phyloP scores from a whole-genome alignment of 2,329 filamentous ascomycete species.

The Parascedosporium putredinis region DNA sequence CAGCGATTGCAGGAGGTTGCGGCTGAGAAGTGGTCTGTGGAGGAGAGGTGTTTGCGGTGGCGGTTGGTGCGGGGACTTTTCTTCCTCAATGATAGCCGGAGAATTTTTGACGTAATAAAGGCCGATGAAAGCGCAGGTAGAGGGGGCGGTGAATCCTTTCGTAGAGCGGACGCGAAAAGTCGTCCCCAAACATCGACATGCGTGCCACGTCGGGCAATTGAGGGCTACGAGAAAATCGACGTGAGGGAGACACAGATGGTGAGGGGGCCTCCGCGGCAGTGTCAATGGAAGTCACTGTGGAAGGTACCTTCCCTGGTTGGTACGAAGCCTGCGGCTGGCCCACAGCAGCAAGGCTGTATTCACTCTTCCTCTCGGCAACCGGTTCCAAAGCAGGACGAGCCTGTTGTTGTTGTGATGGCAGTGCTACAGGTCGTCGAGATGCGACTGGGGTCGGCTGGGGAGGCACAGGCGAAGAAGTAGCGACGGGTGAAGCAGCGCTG shows the following conservation, averaged over 20 bases:
- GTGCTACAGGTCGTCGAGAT: slow-evolving; percentile 19
- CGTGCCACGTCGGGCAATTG: slow-evolving; percentile 47
- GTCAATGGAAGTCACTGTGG: background rate
- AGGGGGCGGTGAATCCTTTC: slow-evolving; percentile 17
- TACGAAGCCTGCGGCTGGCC: slow-evolving; percentile 11
- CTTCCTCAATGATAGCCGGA: background rate
- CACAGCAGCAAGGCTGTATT: slow-evolving; percentile 37
- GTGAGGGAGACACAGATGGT: background rate
- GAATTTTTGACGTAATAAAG: background rate
- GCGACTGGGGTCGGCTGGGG: background rate
- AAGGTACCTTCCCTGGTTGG: slow-evolving; percentile 8
- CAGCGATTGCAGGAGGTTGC: slow-evolving; percentile 1
- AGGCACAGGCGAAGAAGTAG: background rate
- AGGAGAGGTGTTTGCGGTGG: background rate
- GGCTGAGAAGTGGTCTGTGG: background rate
- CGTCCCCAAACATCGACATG: slow-evolving; percentile 49
- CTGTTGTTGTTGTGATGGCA: slow-evolving; percentile 24
- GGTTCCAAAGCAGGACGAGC: slow-evolving; percentile 33
- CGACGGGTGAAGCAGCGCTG: background rate
- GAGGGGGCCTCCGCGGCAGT: background rate
- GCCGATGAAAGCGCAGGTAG: slow-evolving; percentile 2
- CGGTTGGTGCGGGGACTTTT: background rate
- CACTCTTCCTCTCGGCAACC: slow-evolving; percentile 48
- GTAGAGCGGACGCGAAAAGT: slow-evolving; percentile 37
- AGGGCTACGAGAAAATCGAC: slow-evolving; percentile 39